These are phyloP conservation scores for Spatholobus suberectus DNA, from an alignment of 306 rosid genomes.

Conservation along the genomic window DNA sequence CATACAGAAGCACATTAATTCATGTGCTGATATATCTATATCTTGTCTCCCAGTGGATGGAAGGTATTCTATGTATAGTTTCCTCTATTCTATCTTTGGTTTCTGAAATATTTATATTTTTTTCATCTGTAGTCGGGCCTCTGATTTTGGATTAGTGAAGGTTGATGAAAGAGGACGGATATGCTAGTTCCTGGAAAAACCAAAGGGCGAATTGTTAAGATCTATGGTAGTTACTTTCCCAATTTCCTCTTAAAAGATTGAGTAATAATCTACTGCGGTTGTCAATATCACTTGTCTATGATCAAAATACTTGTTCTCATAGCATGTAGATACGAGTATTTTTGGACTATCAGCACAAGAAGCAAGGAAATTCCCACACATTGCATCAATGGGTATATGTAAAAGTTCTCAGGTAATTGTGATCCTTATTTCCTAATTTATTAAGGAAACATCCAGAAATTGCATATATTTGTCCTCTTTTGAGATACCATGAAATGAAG, in stretches of 20 bases:
- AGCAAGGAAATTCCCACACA: constrained; percentile 50
- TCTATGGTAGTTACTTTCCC: constrained; percentile 55
- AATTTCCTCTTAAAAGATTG: constrained; percentile 25
- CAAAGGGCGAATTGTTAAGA: constrained; percentile 49
- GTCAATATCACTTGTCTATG: constrained; percentile 21
- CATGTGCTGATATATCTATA: constrained; percentile 55
- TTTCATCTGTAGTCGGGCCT: constrained; percentile 45
- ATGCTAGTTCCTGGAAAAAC: constrained; percentile 53
- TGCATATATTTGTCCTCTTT: too few relatives aligned
- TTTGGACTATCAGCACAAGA: constrained; percentile 52
- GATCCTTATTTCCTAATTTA: background rate
- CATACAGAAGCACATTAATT: constrained; percentile 56
- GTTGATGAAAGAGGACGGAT: constrained; percentile 55
- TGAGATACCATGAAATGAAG: too few relatives aligned
- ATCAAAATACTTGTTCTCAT: constrained; percentile 34
- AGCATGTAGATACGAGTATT: constrained; percentile 54
- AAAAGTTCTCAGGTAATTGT: constrained; percentile 59
- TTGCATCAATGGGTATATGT: constrained; percentile 60
- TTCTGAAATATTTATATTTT: background rate
- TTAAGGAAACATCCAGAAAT: too few relatives aligned
- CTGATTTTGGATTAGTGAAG: constrained; percentile 55
- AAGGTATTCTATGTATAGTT: constrained; percentile 46
- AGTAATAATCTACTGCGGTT: background rate
- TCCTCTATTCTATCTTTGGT: background rate
- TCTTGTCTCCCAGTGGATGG: constrained; percentile 62